phyloP scores from a whole-genome alignment of 495 filamentous ascomycete species.

The Aspergillus kassunensis region DNA sequence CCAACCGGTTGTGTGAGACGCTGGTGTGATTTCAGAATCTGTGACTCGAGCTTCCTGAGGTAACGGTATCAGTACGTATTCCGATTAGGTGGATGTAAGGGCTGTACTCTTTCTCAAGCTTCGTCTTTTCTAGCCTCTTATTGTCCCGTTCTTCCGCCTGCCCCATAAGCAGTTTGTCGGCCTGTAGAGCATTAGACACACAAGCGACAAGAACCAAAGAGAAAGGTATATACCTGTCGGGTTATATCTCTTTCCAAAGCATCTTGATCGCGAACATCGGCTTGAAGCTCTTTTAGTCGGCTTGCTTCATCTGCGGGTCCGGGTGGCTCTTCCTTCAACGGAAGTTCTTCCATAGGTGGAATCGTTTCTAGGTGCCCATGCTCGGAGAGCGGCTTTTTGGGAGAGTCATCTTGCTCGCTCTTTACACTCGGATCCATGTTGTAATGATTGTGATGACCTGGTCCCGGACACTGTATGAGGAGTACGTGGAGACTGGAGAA shows the following conservation, averaged over 20 bases:
- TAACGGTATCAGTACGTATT: conserved; percentile 11
- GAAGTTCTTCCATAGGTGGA: not conserved
- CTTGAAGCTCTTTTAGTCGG: conserved; percentile 63
- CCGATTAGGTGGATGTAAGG: not conserved
- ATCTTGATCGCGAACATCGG: conserved; percentile 76
- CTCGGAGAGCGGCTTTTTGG: not conserved
- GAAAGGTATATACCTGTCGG: conserved; percentile 37
- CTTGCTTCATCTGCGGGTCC: conserved; percentile 46
- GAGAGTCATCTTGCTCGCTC: conserved; percentile 1
- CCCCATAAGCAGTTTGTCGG: conserved; percentile 71
- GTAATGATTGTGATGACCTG: not conserved
- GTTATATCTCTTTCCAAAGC: conserved; percentile 75
- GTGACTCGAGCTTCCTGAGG: conserved; percentile 41
- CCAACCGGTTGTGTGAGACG: conserved; percentile 47
- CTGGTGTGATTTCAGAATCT: conserved; percentile 47
- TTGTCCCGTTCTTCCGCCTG: conserved; percentile 84
- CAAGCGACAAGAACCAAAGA: no score
- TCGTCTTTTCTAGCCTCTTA: conserved; percentile 77
- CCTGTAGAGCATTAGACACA: conserved; percentile 47
- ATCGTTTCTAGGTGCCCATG: not conserved
- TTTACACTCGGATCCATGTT: conserved; percentile 5
- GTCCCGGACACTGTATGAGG: not conserved
- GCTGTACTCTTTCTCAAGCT: conserved; percentile 53
- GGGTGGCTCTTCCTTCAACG: not conserved
- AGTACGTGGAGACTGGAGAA: not conserved